phyloP scores from a whole-genome alignment of 306 rosid species.

The Myrica gale region DNA sequence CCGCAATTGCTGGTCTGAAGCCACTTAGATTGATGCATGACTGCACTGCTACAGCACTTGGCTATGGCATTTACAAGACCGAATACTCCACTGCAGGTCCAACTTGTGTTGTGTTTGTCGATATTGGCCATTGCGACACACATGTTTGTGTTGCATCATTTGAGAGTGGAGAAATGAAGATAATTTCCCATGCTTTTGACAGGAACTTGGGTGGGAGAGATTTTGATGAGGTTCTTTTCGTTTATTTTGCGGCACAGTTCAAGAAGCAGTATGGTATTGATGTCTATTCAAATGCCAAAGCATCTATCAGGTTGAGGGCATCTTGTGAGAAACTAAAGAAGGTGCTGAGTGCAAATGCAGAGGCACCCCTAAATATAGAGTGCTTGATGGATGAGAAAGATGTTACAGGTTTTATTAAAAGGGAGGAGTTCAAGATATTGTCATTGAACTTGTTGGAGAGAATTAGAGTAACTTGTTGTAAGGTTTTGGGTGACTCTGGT shows the following conservation, averaged over 20 bases:
- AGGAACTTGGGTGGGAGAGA: constrained; percentile 55
- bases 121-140: constrained; percentile 60
- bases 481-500: constrained; percentile 46
- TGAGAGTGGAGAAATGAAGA: constrained; percentile 47
- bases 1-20: constrained; percentile 50
- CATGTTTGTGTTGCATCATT: constrained; percentile 47
- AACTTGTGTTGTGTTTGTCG: constrained; percentile 48
- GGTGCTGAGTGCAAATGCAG: constrained; percentile 55
- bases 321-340: constrained; percentile 59
- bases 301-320: constrained; percentile 41
- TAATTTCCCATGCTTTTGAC: constrained; percentile 47
- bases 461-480: constrained; percentile 40
- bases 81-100: constrained; percentile 37
- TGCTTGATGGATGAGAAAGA: constrained; percentile 60
- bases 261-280: constrained; percentile 42
- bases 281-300: constrained; percentile 51
- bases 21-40: constrained; percentile 57
- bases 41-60: constrained; percentile 59
- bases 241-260: constrained; percentile 44
- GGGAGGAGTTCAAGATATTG: constrained; percentile 56
- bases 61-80: constrained; percentile 53
- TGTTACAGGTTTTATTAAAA: constrained; percentile 48
- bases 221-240: constrained; percentile 51
- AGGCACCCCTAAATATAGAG: constrained; percentile 61
- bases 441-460: constrained; percentile 39